Evolutionary conservation across 2,329 filamentous ascomycete genomes (phyloP), one percentile per base, ranked within the genome.

Genomic region (Pleomassaria siparia): DNA sequence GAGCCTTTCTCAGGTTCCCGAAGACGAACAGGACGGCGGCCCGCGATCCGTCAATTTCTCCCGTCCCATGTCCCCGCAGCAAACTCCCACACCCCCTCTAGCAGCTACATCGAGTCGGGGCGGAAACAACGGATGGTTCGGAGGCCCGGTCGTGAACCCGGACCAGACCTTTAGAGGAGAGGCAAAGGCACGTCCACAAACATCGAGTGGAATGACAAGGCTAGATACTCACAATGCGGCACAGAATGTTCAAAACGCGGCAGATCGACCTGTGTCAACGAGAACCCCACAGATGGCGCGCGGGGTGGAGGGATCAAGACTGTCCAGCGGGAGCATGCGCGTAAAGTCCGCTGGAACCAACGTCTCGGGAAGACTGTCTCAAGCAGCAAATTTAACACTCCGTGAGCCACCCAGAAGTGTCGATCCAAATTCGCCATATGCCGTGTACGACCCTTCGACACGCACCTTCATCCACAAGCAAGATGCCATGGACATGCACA

Each of bases 21-120:
- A 75, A 58, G 51, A 73, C 51, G 75, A 77, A 11, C 66, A 69
- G 29, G 70, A 74, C 46, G 68, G 69, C 26, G 72, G 66, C 55
- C 67, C 68, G 55, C 70, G 72, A 50, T 74, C 65, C 7, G 68
- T 79, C 56, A 82, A 82, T 66, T 81, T 80, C 59, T 82, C 80
- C 37, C 73, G 77, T 24, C 79, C 79, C 30, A 79, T 77, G 53
- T 73, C 73, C 43, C 66, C 80, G 11, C 75, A 75, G 44, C 76
- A 71, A 32, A 55, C 58, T 12, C 44, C 52, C n/a, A 33, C 45
- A 2, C 57, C 50, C 36, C 48, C 28, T 32, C 45, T 39, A 28
- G 50, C 35, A 30, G 53, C 45, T 28, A 44, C 56, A 24, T 52
- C 47, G 32, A 47, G 50, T 3, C 53, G 46, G 22, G 49, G 37